Conservation (phyloP, 345 rosid genomes). For the Dovyalis caffra region DNA sequence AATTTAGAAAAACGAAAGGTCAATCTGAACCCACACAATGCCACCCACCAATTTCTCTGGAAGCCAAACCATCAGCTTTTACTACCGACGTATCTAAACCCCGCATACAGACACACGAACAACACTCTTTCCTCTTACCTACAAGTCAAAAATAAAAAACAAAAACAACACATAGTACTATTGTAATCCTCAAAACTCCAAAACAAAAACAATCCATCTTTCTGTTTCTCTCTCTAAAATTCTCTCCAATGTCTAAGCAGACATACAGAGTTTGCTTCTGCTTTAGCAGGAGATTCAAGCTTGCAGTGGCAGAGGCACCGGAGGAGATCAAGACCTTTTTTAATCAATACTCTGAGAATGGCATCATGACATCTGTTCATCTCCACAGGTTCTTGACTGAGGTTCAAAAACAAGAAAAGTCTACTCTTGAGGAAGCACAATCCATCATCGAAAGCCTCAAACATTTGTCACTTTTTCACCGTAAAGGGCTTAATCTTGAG, state of each 20-base stretch:
- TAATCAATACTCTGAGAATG: slow-evolving; percentile 43
- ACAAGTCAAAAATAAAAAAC: too few species aligned
- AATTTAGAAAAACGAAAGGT: background rate
- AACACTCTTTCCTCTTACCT: background rate
- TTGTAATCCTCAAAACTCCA: background rate
- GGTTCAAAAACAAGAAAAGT: slow-evolving; percentile 46
- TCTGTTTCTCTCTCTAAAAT: background rate
- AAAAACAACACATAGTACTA: background rate
- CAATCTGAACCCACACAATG: background rate
- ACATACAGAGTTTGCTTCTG: slow-evolving; percentile 72
- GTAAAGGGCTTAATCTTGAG: slow-evolving; percentile 54
- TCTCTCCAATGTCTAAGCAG: slow-evolving; percentile 55
- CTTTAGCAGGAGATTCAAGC: slow-evolving; percentile 75
- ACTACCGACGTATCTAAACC: too few species aligned
- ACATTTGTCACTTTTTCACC: slow-evolving; percentile 33
- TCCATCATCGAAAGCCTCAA: slow-evolving; percentile 44
- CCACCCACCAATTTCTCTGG: background rate
- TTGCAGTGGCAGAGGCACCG: slow-evolving; percentile 75
- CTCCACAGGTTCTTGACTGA: slow-evolving; percentile 57
- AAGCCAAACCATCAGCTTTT: too few species aligned
- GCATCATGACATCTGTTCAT: slow-evolving; percentile 45
- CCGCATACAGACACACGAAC: background rate
- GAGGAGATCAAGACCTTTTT: slow-evolving; percentile 59
- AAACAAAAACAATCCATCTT: background rate
- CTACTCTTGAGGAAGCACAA: slow-evolving; percentile 54